Base-by-base conservation (phyloP, 2,329 filamentous ascomycete species). In the Pseudogymnoascus destructans region DNA sequence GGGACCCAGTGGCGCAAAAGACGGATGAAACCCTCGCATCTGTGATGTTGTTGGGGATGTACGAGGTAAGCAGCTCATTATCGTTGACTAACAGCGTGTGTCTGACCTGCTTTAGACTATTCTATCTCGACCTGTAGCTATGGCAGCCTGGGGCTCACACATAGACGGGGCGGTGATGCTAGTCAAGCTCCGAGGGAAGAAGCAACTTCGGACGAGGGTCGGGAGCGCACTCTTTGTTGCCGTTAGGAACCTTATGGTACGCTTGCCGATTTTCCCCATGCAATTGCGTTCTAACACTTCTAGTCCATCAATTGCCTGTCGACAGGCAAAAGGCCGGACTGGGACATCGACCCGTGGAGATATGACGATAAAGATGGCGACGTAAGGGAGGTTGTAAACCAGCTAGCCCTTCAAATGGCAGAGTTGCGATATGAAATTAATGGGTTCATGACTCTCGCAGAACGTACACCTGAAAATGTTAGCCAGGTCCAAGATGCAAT, bases 131-230 rank as follows among this genome's bases (percentile, higher is more conserved):
- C 75, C 78, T 57, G 69, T 79, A 55, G 78, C 75, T 32, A 76
- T 77, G 66, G 70, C 77, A 58, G 79, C 80, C 1, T 85, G 81
- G 81, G 79, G 79, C 3, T 80, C 80, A 8, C 81, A 85, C 63
- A 76, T 80, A n/a, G 78, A 83, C 60, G 81, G 80, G 2, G 81
- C 81, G n/a, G 77, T 84, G 30, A 77, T 81, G 62, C 71, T 84
- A 1, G 78, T 81, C 57, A 80, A 78, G 66, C 74, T 77, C 8
- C 75, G 81, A 49, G 79, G 80, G 3, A 76, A 74, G 63, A 75
- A 77, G 61, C 79, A 82, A 63, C 66, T 81, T 8, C 71, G 72
- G 40, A 80, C 78, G 11, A 77, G 75, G 66, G 70, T 73, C 2
- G 81, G 80, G 0, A 66, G 78, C 30, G 72, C 75, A 58, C 72